Base-by-base conservation (phyloP, 2,329 filamentous ascomycete genomes). In the Calonectria honghensis region DNA sequence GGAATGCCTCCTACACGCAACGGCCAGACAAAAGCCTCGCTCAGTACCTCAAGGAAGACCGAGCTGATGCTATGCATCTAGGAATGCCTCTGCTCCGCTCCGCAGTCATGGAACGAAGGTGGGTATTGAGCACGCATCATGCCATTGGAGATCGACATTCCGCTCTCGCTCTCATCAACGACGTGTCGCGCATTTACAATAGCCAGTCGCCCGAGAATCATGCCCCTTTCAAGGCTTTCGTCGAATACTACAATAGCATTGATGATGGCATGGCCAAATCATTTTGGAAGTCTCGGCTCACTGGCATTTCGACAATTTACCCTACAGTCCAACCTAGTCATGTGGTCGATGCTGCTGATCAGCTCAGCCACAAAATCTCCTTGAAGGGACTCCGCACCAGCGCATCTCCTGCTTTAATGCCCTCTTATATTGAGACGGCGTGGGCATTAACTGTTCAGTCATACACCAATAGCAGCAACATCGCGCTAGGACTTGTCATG, bases 281-380 rank as follows among this genome's bases (percentile, higher is more conserved):
- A 29, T 70, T 70, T 39, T 70, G 68, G 68, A 52, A 50, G 6
- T 70, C 68, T 65, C 68, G 45, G 27, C 57, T 70, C 45, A 65
- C 68, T 20, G 57, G 45, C 9, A 29, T 61, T 54, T 61, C 68
- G 20, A 50, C 57, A 37, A 54, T 70, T 41, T 70, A 64, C 51
- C 68, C 68, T n/a, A 61, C 32, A 31, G 41, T 64, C 45, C 4
- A 37, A 27, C 68, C 54, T 7, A 51, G 52, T 24, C 59, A 70
- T 41, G 27, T 61, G 54, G 54, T 61, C n/a, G 59, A 64, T 41
- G 59, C 54, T 32, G 61, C 68, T 27, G 16, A 54, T 18, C 37
- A 50, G 13, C 59, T 70, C 31, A 54, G 54, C 10, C 68, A 37
- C 24, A 70, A 24, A 4, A 65, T 63, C 57, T 63, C 57, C 32